Conservation (phyloP, 2,329 filamentous ascomycete species). For the Diaporthe nobilis region DNA sequence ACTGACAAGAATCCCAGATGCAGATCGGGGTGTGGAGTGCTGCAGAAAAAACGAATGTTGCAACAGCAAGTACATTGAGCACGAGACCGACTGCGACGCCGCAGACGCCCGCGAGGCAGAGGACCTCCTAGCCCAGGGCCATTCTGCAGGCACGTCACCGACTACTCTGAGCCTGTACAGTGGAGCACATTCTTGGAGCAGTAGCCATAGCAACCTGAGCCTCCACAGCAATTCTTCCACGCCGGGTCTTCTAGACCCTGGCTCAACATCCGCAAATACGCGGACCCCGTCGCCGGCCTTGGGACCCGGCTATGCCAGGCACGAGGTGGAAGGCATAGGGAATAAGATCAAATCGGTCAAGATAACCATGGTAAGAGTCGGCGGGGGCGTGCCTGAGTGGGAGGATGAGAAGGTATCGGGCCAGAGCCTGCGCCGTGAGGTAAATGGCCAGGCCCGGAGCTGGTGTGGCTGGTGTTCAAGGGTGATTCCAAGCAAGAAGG, state of each 20-base stretch:
- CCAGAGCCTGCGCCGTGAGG: conserved; percentile 78
- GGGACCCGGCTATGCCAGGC: conserved; percentile 82
- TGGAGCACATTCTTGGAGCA: conserved; percentile 41
- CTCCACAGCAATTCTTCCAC: conserved; percentile 40
- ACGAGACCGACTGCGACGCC: conserved; percentile 89
- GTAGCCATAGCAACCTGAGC: conserved; percentile 40
- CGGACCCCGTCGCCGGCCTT: conserved; percentile 65
- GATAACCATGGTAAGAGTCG: conserved; percentile 85
- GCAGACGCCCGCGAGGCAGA: conserved; percentile 74
- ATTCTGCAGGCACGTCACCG: conserved; percentile 31
- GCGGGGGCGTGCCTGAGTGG: conserved; percentile 87
- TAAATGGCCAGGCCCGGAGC: conserved; percentile 76
- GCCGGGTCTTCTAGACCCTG: conserved; percentile 47
- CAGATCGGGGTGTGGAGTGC: conserved; percentile 89
- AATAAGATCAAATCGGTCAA: conserved; percentile 89
- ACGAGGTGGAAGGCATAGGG: conserved; percentile 93
- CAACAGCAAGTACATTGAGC: conserved; percentile 82
- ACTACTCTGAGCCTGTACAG: conserved; percentile 39
- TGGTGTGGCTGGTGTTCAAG: conserved; percentile 96
- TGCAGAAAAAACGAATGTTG: conserved; percentile 83
- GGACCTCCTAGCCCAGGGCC: conserved; percentile 38
- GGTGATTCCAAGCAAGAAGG: conserved; percentile 74
- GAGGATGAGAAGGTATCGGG: conserved; percentile 80
- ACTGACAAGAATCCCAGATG: conserved; percentile 63
- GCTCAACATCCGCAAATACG: conserved; percentile 45